Evolutionary conservation across 208 protist species (phyloP).

Genomic region (Porcisia deanei): DNA sequence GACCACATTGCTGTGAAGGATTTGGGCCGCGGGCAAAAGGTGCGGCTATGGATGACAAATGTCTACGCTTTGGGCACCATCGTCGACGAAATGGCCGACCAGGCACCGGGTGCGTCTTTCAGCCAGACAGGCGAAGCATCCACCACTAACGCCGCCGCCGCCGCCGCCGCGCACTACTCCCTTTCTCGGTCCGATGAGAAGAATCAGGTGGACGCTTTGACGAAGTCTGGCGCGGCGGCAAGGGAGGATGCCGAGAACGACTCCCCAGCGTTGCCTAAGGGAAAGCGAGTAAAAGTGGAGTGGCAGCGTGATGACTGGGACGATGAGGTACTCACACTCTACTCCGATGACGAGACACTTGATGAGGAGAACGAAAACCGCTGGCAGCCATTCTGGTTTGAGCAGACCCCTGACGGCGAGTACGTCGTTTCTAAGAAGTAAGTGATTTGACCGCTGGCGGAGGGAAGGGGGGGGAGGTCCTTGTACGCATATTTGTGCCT

Average conservation of each 20-base stretch:
- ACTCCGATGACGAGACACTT: conserved; percentile 76
- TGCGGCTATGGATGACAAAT: conserved; percentile 88
- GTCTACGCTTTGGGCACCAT: conserved; percentile 79
- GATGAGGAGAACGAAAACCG: conserved; percentile 64
- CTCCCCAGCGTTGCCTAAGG: not conserved
- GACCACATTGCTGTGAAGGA: conserved; percentile 31
- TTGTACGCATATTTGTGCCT: not conserved
- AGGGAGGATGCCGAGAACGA: not conserved
- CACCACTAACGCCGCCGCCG: not conserved
- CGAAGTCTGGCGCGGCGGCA: conserved; percentile 4
- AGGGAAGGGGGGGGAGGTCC: not conserved
- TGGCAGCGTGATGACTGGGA: conserved; percentile 88
- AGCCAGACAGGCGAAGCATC: not conserved
- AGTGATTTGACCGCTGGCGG: not conserved
- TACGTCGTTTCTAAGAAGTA: conserved; percentile 30
- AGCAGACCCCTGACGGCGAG: conserved; percentile 34
- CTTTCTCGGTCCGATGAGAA: not conserved
- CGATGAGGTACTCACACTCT: conserved; percentile 75
- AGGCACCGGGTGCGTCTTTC: not conserved
- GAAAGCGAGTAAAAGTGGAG: conserved; percentile 44
- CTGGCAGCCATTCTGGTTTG: conserved; percentile 89
- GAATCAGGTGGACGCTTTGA: conserved; percentile 9
- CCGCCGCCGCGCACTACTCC: not conserved
- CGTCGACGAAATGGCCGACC: conserved; percentile 20
- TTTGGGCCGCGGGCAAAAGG: conserved; percentile 61